Percentiles rank a stretch among this genome's conserved stretches.
Conservation (phyloP, 345 rosid genomes). For the Salix udensis region DNA sequence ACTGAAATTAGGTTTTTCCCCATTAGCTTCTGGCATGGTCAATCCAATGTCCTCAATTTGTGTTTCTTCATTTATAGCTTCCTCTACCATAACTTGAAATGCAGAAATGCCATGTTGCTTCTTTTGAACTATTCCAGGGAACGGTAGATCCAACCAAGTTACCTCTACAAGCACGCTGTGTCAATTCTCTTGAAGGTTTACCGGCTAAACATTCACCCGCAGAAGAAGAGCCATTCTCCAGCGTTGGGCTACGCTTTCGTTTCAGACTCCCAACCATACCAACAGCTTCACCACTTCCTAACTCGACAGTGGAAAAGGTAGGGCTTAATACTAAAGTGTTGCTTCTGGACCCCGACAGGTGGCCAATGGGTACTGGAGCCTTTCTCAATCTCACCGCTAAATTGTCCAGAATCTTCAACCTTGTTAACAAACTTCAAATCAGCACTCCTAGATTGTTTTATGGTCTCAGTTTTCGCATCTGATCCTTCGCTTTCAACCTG, state of each 20-base stretch:
- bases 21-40: slow-evolving; percentile 13
- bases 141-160: slow-evolving; percentile 6
- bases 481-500: slow-evolving; percentile 8
- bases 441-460: slow-evolving; percentile 8
- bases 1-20: neutral
- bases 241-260: slow-evolving; percentile 9
- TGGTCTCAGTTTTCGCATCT: slow-evolving; percentile 7
- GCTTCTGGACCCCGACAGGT: slow-evolving; percentile 29
- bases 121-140: neutral
- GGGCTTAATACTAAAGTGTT: slow-evolving; percentile 16
- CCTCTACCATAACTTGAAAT: neutral
- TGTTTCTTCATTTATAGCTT: neutral
- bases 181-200: slow-evolving; percentile 18
- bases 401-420: slow-evolving; percentile 15
- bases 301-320: neutral
- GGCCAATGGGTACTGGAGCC: slow-evolving; percentile 5
- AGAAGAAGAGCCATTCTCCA: slow-evolving; percentile 2
- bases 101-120: slow-evolving; percentile 10
- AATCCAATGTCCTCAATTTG: slow-evolving; percentile 5
- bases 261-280: neutral
- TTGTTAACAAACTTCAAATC: slow-evolving; percentile 6
- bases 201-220: slow-evolving; percentile 7
- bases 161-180: slow-evolving; percentile 5
- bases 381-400: slow-evolving; percentile 8
- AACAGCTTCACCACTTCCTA: neutral